A percentile compares a stretch with the other conserved stretches of the same genome.
Evolutionary conservation across 2,329 filamentous ascomycete genomes (phyloP).

Genomic region (Cladobotryum protrusum): DNA sequence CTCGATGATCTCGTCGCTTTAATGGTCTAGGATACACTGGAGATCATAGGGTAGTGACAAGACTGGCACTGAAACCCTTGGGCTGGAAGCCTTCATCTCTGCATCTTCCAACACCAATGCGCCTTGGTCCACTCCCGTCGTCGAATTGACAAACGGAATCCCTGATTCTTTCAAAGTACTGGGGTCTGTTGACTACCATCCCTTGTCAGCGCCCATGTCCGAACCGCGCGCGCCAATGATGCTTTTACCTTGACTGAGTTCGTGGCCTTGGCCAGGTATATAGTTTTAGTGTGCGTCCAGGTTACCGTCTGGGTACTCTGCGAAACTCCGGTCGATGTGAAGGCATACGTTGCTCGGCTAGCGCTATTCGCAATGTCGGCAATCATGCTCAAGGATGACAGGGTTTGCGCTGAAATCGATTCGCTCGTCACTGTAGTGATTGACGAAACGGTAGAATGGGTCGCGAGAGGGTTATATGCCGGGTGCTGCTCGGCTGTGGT

Average conservation of each 20-base stretch:
- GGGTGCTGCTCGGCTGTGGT: no score
- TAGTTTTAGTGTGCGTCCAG: background rate
- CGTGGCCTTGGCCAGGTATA: background rate
- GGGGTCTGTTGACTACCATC: no score
- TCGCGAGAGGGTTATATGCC: no score
- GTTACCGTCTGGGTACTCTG: slow-evolving; percentile 1
- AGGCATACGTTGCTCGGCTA: background rate
- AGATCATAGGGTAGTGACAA: background rate
- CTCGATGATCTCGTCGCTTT: slow-evolving; percentile 16
- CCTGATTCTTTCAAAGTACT: no score
- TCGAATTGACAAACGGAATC: background rate
- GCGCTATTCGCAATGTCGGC: no score
- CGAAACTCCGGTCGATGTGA: slow-evolving; percentile 1
- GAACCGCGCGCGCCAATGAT: background rate
- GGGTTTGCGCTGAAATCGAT: no score
- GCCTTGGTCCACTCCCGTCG: background rate
- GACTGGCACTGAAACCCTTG: no score
- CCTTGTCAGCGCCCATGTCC: no score
- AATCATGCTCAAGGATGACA: no score
- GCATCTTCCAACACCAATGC: background rate
- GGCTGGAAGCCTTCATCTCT: background rate
- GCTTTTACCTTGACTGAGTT: background rate
- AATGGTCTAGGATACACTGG: slow-evolving; percentile 21
- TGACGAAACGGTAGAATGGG: no score
- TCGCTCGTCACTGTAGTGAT: no score